These are phyloP conservation scores for Betula pendula DNA, from an alignment of 306 rosid species.

Conservation along the genomic window DNA sequence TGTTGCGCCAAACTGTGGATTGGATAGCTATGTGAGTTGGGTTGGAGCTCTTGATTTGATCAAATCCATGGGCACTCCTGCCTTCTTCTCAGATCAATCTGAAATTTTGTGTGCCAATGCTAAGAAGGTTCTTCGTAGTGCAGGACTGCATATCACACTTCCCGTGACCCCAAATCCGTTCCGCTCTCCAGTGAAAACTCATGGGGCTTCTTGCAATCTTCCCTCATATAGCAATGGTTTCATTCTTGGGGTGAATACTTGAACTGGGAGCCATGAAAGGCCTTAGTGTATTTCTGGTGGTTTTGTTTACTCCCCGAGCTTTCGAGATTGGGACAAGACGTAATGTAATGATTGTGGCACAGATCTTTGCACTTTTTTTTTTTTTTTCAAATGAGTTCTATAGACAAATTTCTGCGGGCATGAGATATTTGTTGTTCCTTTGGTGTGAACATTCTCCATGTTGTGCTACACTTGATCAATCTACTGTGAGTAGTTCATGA, in stretches of 20 bases:
- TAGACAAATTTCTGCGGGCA: conserved; percentile 1
- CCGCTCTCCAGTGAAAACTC: conserved; percentile 60
- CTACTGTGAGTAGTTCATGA: not conserved
- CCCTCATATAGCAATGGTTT: conserved; percentile 66
- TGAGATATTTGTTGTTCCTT: not conserved
- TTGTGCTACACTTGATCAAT: not conserved
- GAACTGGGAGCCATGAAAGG: conserved; percentile 22
- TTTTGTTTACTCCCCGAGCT: not conserved
- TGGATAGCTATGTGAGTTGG: conserved; percentile 35
- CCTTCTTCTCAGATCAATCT: conserved; percentile 45
- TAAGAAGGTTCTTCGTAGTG: conserved; percentile 34
- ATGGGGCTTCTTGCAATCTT: conserved; percentile 46
- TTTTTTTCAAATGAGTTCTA: not conserved
- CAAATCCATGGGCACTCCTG: conserved; percentile 41
- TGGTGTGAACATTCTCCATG: conserved; percentile 9
- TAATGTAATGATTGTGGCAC: not conserved
- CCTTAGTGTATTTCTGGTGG: not conserved
- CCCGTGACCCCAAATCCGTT: conserved; percentile 69
- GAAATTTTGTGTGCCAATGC: conserved; percentile 39
- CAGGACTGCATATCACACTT: conserved; percentile 51
- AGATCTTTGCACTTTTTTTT: not conserved
- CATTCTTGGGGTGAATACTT: conserved; percentile 58
- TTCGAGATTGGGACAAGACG: not conserved
- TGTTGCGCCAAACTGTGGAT: conserved; percentile 39
- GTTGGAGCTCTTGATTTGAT: conserved; percentile 37